A percentile compares a stretch with the other conserved stretches of the same genome.
Conservation (phyloP, 2,329 filamentous ascomycete genomes). For the Diplodia mutila region DNA sequence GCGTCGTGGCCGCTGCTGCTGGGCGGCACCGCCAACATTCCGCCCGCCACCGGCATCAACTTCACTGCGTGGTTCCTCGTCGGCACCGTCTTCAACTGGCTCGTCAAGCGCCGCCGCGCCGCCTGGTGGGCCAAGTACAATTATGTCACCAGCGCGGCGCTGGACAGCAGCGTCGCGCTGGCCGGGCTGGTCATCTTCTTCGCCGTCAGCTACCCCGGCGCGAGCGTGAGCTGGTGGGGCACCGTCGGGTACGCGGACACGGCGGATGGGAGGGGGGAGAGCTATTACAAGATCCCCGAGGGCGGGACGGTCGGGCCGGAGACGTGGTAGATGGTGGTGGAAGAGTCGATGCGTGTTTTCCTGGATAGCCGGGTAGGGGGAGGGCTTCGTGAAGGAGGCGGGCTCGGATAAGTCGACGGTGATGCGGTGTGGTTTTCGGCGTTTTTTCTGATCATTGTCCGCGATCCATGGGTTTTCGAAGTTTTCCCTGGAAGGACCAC, state of each 20-base stretch:
- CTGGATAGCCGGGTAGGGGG: no score
- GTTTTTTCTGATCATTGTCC: no score
- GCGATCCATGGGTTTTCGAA: no score
- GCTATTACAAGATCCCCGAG: conserved; percentile 10
- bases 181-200: conserved; percentile 72
- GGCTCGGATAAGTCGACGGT: no score
- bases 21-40: conserved; percentile 41
- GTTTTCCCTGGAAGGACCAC: no score
- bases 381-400: no score
- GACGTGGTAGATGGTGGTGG: background rate
- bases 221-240: conserved; percentile 65
- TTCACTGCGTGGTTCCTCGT: conserved; percentile 72
- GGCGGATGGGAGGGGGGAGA: conserved; percentile 42
- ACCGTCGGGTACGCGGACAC: conserved; percentile 56
- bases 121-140: conserved; percentile 81
- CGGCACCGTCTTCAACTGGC: conserved; percentile 70
- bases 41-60: conserved; percentile 71
- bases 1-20: conserved; percentile 46
- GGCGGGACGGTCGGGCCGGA: background rate
- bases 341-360: background rate
- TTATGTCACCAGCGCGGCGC: conserved; percentile 72
- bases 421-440: no score
- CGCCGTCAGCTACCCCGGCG: conserved; percentile 63
- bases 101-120: conserved; percentile 65
- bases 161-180: conserved; percentile 70